phyloP scores from a whole-genome alignment of 179 eudicot genomes.

The Heliamphora pulchella region DNA sequence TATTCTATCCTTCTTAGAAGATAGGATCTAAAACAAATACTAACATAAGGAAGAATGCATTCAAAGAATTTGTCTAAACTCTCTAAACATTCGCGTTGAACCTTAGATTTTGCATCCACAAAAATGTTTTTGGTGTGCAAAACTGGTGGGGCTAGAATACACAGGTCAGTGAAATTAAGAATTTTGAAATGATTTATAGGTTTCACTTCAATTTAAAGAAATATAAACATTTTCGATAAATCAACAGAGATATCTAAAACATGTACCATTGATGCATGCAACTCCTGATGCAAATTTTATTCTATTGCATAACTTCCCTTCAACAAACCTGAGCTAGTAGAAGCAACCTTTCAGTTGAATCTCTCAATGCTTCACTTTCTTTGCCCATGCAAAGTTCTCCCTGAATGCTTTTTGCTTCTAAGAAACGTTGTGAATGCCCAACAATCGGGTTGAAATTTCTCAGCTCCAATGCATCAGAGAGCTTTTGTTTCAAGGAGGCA shows the following conservation, averaged over 20 bases:
- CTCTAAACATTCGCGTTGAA: not conserved
- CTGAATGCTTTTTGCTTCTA: constrained; percentile 24
- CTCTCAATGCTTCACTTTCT: constrained; percentile 31
- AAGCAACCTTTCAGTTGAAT: constrained; percentile 41
- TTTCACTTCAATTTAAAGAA: not conserved
- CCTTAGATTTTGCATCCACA: not conserved
- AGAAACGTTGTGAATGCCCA: constrained; percentile 26
- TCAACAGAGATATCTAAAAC: not conserved
- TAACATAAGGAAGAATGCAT: not conserved
- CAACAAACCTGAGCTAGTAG: constrained; percentile 61
- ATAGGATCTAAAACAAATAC: not conserved
- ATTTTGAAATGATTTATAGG: not conserved
- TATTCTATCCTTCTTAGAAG: too few relatives aligned
- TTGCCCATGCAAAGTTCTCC: constrained; percentile 30
- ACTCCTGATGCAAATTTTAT: not conserved
- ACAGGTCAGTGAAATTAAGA: not conserved
- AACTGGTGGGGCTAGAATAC: not conserved
- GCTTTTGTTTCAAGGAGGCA: constrained; percentile 61
- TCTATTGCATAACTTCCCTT: constrained; percentile 1
- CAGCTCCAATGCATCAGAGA: constrained; percentile 46
- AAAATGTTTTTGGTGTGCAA: not conserved
- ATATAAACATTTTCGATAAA: not conserved
- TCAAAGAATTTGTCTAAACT: not conserved
- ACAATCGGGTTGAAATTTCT: constrained; percentile 27
- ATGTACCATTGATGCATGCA: constrained; percentile 3